phyloP scores from a whole-genome alignment of 345 rosid species.

The Mangifera indica region DNA sequence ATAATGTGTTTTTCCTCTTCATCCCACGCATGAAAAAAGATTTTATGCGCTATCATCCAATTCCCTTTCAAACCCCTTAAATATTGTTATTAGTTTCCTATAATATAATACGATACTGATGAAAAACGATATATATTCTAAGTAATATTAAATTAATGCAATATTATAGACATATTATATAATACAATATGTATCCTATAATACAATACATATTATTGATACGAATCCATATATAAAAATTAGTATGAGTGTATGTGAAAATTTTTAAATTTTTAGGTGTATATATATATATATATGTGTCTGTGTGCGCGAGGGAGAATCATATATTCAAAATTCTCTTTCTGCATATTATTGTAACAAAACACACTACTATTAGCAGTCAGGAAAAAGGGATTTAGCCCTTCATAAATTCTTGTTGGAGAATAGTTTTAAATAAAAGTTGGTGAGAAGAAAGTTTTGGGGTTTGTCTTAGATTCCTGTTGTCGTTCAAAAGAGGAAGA shows the following conservation, averaged over 20 bases:
- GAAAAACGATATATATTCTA: no score
- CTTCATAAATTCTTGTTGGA: neutral
- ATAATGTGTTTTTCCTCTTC: constrained; percentile 34
- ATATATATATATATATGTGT: no score
- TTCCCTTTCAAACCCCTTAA: constrained; percentile 7
- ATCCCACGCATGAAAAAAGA: constrained; percentile 61
- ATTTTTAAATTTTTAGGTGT: no score
- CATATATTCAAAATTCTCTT: neutral
- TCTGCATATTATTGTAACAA: neutral
- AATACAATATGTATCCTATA: no score
- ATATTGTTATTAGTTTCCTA: no score
- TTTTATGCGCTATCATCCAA: constrained; percentile 39
- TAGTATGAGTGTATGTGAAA: no score
- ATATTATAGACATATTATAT: no score
- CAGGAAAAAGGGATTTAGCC: neutral
- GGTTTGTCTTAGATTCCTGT: constrained; percentile 10
- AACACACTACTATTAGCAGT: neutral
- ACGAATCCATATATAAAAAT: no score
- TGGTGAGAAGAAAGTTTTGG: neutral
- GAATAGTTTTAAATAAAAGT: neutral
- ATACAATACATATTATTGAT: no score
- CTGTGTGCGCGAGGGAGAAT: no score
- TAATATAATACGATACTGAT: no score
- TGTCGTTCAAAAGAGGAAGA: constrained; percentile 10
- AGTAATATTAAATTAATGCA: no score